A percentile compares a stretch with the other conserved stretches of the same genome.
Conservation (phyloP, 1,284 basidiomycete genomes). For the Ustilago shanxiensis region DNA sequence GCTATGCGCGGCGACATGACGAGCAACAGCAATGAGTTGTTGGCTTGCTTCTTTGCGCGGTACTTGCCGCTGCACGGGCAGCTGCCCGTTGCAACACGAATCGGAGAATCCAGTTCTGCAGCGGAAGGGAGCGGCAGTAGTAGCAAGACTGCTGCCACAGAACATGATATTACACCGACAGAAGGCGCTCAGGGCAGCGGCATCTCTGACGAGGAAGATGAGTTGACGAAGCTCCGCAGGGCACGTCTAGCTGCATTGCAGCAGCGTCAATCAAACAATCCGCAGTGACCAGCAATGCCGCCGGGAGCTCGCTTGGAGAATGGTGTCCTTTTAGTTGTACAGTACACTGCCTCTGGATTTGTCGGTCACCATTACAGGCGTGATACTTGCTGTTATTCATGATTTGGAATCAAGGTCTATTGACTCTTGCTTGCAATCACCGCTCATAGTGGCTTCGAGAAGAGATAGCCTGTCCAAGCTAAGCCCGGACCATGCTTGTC, state of each 20-base stretch:
- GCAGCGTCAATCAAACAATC: slow-evolving; percentile 12
- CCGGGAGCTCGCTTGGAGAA: no score
- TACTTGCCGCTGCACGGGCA: slow-evolving; percentile 24
- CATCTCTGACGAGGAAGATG: slow-evolving; percentile 6
- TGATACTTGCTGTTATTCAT: no score
- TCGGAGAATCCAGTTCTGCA: no score
- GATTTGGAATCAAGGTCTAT: no score
- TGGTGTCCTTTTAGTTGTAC: no score
- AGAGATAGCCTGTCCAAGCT: slow-evolving; percentile 44
- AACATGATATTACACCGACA: not conserved
- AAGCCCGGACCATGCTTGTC: slow-evolving; percentile 43
- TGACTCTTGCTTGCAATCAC: not conserved
- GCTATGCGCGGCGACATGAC: slow-evolving; percentile 53
- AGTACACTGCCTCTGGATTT: no score
- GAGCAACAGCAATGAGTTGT: slow-evolving; percentile 49
- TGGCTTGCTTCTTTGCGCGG: slow-evolving; percentile 56
- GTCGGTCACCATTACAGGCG: no score
- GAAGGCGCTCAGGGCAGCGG: not conserved
- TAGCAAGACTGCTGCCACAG: not conserved
- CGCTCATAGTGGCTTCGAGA: slow-evolving; percentile 3
- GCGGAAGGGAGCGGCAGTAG: no score
- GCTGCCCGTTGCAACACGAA: not conserved
- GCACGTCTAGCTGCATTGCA: slow-evolving; percentile 41
- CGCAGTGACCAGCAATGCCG: not conserved
- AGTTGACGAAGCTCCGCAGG: slow-evolving; percentile 25